These are phyloP conservation scores for Mycosphaerella sp. DNA, from an alignment of 2,329 filamentous ascomycete species.

Conservation along the genomic window DNA sequence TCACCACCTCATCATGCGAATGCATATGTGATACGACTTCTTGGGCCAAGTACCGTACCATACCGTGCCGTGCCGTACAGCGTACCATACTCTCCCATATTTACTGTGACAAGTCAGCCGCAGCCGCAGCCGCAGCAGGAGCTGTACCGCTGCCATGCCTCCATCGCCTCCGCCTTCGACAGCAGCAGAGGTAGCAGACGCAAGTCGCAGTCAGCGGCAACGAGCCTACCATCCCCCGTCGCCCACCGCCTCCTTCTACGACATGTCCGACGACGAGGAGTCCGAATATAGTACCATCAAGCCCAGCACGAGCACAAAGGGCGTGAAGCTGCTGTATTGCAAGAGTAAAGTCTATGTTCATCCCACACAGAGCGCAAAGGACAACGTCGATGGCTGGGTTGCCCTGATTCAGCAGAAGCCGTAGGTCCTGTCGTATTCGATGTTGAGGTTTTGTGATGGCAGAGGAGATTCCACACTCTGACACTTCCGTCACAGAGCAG, in stretches of 20 bases:
- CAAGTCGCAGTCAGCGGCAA: too few species aligned
- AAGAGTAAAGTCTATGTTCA: conserved; percentile 99
- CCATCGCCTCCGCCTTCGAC: conserved; percentile 12
- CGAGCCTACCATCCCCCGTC: conserved; percentile 48
- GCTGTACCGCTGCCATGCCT: neutral
- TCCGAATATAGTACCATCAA: conserved; percentile 92
- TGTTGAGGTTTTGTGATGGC: neutral
- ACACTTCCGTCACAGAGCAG: neutral
- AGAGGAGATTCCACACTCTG: too few species aligned
- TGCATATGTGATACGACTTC: neutral
- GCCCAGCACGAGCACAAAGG: conserved; percentile 57
- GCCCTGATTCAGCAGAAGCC: conserved; percentile 87
- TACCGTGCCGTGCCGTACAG: too few species aligned
- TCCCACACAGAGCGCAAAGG: conserved; percentile 83
- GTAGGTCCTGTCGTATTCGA: conserved; percentile 1
- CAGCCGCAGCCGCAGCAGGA: neutral
- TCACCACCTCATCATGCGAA: too few species aligned
- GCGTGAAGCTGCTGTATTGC: conserved; percentile 88
- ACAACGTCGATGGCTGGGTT: conserved; percentile 92
- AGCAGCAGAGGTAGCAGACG: conserved; percentile 6
- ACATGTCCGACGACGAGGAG: conserved; percentile 93
- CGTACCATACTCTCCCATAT: neutral
- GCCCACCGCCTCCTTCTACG: conserved; percentile 84
- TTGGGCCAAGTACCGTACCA: neutral
- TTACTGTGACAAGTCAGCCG: too few species aligned